These are phyloP conservation scores for Prasinococcaceae sp. DNA, from an alignment of 139 green algal genomes.

Conservation along the genomic window DNA sequence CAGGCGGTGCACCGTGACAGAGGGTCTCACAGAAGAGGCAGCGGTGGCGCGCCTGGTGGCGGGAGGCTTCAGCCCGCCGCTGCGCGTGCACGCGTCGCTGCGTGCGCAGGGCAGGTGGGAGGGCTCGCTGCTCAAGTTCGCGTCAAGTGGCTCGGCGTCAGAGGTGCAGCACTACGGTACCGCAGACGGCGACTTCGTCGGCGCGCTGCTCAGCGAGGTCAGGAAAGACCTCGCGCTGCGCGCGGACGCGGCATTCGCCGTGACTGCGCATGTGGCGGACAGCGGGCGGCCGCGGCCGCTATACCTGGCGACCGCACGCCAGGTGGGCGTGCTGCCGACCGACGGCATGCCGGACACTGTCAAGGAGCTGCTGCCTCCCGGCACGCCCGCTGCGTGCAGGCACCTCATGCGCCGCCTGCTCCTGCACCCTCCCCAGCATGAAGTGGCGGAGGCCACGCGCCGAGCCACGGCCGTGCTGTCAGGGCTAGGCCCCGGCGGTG, in stretches of 20 bases:
- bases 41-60: conserved; percentile 13
- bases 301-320: conserved; percentile 47
- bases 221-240: neutral
- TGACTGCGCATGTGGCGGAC: neutral
- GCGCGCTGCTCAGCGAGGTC: too few species aligned
- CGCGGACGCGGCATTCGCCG: neutral
- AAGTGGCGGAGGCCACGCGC: conserved; percentile 16
- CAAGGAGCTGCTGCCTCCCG: conserved; percentile 27
- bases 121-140: too few species aligned
- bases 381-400: conserved; percentile 6
- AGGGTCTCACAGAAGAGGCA: conserved; percentile 54
- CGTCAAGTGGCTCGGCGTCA: too few species aligned
- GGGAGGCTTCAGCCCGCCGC: neutral
- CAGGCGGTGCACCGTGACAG: conserved; percentile 22
- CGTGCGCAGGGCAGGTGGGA: too few species aligned
- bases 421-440: conserved; percentile 23
- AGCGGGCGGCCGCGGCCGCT: conserved; percentile 26
- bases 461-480: too few species aligned
- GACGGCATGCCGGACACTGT: conserved; percentile 47
- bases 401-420: conserved; percentile 22
- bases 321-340: conserved; percentile 51
- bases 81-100: too few species aligned
- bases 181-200: too few species aligned
- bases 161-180: too few species aligned
- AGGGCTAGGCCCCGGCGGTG: too few species aligned